Conservation (phyloP, 257 asterid species). For the Mitragyna speciosa region DNA sequence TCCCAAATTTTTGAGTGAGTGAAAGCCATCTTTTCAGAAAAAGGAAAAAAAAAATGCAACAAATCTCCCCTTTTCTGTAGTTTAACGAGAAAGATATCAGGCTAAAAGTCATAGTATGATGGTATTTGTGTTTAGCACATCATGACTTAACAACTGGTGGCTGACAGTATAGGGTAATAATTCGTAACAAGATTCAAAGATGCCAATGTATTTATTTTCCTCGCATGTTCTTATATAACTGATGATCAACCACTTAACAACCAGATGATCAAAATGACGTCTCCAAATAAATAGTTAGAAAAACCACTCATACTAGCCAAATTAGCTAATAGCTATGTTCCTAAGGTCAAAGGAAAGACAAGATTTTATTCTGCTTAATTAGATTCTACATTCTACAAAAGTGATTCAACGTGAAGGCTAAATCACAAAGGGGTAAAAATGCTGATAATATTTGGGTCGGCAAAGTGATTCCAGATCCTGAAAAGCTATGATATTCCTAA, state of each 20-base stretch:
- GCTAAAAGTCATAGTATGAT: neutral
- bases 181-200: neutral
- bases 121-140: neutral
- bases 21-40: no score
- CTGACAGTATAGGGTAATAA: neutral
- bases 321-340: neutral
- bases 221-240: neutral
- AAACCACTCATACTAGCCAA: neutral
- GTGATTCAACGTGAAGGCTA: neutral
- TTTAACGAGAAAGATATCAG: neutral
- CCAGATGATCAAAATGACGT: neutral
- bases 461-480: constrained; percentile 14
- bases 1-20: no score
- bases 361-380: constrained; percentile 18
- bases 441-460: constrained; percentile 16
- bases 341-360: constrained; percentile 24
- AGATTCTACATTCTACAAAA: neutral
- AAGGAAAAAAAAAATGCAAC: neutral
- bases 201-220: neutral
- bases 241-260: neutral
- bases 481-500: constrained; percentile 18
- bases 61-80: neutral
- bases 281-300: neutral
- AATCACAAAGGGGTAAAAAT: neutral
- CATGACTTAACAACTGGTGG: neutral